Evolutionary conservation across 495 filamentous ascomycete genomes (phyloP), one percentile per base, ranked within the genome.

Genomic region (Evernia prunastri): DNA sequence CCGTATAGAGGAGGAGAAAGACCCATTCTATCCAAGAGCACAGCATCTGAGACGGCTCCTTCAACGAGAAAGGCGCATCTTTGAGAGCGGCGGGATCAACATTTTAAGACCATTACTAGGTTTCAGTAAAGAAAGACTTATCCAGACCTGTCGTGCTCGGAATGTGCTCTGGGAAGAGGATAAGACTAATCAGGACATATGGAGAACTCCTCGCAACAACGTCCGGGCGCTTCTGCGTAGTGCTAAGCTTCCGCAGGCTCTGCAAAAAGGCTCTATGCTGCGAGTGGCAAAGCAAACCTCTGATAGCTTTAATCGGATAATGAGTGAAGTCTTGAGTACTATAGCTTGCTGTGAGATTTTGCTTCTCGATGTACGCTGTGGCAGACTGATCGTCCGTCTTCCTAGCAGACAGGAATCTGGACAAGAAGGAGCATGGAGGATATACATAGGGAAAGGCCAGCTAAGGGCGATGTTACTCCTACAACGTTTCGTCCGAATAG

Each of bases 161-260:
- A 67, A 76, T 2, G 76, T 94, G 29, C 76, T 77, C 4, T 97
- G 89, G 86, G 89, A 89, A 67, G 89, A 92, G 64, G 94, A 98
- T 70, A 76, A 79, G 56, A 96, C 92, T n/a, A 98, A 98, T 69
- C 72, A 81, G 43, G 89, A 96, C 71, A 80, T 78, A 25, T 92
- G 87, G 4, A 74, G 90, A 40, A 96, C 94, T 0, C 75, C 78
- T 42, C 81, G 94, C 56, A 98, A 97, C 70, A 84, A 92, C 0
- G 79, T 96, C 33, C 86, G 94, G 56, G 75, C 85, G 60, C 72
- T 97, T 49, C 77, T 84, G 47, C 74, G 76, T 20, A 73, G 79
- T 13, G 72, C 86, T 56, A 70, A 70, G 12, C 76, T 97, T 17
- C 93, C 93, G 0, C 72, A 73, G 11, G 92, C 91, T 0, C 76